A percentile compares a stretch with the other conserved stretches of the same genome.
phyloP scores from a whole-genome alignment of 2,329 filamentous ascomycete genomes.

The Lizonia empirigonia region DNA sequence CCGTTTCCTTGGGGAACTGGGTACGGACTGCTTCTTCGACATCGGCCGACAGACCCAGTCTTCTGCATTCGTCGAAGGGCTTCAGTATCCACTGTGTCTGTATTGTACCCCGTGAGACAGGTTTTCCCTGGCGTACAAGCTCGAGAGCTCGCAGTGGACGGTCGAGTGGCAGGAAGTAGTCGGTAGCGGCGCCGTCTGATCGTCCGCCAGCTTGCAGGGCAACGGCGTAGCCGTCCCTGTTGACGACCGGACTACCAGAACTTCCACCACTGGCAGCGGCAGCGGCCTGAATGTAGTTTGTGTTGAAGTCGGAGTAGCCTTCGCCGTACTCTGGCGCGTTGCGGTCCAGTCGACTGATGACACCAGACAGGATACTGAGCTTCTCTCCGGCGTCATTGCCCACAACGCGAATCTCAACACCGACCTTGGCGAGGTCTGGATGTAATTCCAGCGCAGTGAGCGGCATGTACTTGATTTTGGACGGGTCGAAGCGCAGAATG shows the following conservation, averaged over 20 bases:
- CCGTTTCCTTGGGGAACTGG: constrained; percentile 88
- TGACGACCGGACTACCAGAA: constrained; percentile 97
- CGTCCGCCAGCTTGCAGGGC: constrained; percentile 93
- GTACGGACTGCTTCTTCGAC: constrained; percentile 87
- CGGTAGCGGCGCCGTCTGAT: constrained; percentile 92
- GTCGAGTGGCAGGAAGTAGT: constrained; percentile 95
- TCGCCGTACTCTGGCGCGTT: constrained; percentile 96
- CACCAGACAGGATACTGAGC: constrained; percentile 94
- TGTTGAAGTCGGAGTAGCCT: constrained; percentile 97
- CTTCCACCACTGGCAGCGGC: constrained; percentile 95
- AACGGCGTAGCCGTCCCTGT: constrained; percentile 89
- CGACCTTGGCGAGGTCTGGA: constrained; percentile 85
- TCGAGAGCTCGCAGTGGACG: constrained; percentile 84
- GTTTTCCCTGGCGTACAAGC: constrained; percentile 77
- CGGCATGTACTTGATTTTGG: constrained; percentile 96
- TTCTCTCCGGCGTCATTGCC: constrained; percentile 99
- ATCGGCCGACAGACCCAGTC: constrained; percentile 80
- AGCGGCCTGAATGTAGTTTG: constrained; percentile 96
- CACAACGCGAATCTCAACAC: constrained; percentile 93
- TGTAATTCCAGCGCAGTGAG: constrained; percentile 78
- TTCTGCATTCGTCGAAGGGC: constrained; percentile 94
- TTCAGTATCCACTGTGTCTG: constrained; percentile 97
- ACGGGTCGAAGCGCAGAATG: constrained; percentile 93
- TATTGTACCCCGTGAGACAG: constrained; percentile 90
- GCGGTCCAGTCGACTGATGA: constrained; percentile 92